These are phyloP conservation scores for Acacia melanoxylon DNA, from an alignment of 306 rosid genomes.

Conservation along the genomic window DNA sequence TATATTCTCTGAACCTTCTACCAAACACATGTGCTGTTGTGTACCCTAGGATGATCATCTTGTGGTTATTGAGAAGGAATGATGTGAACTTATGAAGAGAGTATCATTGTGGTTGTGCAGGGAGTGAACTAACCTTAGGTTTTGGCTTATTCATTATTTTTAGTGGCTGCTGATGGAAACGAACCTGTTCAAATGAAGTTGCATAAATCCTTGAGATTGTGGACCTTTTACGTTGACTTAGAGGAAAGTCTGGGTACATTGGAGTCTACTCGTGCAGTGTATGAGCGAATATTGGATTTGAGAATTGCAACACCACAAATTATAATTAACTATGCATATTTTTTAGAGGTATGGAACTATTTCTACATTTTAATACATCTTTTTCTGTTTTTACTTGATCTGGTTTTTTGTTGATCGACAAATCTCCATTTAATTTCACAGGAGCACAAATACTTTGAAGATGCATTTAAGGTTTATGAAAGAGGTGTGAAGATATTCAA, in stretches of 20 bases:
- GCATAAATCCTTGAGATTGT: conserved; percentile 78
- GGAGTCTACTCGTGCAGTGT: conserved; percentile 87
- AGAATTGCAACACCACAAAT: conserved; percentile 93
- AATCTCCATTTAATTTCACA: conserved; percentile 36
- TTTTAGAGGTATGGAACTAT: conserved; percentile 67
- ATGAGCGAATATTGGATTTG: conserved; percentile 88
- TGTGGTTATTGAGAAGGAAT: not conserved
- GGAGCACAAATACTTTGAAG: conserved; percentile 94
- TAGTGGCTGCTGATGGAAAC: conserved; percentile 94
- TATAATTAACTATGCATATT: conserved; percentile 81
- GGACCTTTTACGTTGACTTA: conserved; percentile 90
- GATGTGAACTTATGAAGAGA: not conserved
- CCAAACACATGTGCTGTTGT: not conserved
- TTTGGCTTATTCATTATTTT: conserved; percentile 38
- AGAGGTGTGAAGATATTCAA: conserved; percentile 94
- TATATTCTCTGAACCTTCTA: not conserved
- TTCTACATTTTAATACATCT: not conserved
- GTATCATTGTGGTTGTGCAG: conserved; percentile 1
- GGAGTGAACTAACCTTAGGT: conserved; percentile 24
- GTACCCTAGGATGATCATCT: not conserved
- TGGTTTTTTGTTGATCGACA: conserved; percentile 32
- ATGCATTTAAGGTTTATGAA: conserved; percentile 97
- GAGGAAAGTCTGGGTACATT: conserved; percentile 85
- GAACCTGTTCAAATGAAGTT: conserved; percentile 89
- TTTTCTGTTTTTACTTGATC: conserved; percentile 16